Base-by-base conservation (phyloP, 305 asterid species). In the Fraxinus albicans region DNA sequence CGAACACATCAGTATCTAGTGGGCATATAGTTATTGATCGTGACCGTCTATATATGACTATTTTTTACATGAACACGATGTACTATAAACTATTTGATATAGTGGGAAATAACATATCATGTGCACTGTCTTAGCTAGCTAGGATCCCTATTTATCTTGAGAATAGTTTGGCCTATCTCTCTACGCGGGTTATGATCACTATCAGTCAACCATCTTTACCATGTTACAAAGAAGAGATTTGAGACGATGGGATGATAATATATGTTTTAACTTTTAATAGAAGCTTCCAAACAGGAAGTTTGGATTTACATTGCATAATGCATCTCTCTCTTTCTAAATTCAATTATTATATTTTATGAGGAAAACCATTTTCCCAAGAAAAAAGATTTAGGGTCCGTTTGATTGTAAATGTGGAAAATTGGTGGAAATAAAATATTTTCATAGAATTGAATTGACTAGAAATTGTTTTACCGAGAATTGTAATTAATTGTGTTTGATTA, bases 111-210 rank as follows among this genome's bases (percentile, higher is more conserved):
- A 76, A 75, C 89, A 86, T 25, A 36, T 55, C 94, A 91, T 88
- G 91, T 92, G 93, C 79, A 77, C 9, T 87, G 94, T 86, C 88
- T 87, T 67, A 31, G 58, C 87, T 58, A 40, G 50, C 31, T 74
- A 47, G 86, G 83, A 84, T 84, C 79, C 82, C 65, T 81, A 80
- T 67, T 85, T 87, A 83, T 81, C 83, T 80, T 82, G 85, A 82
- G 85, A 80, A 60, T 23, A 78, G 83, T 6, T 15, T 27, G 88
- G 21, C 88, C 85, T 79, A 75, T 78, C 50, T 76, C 77, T 83
- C 53, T 79, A 82, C 38, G 76, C 76, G 85, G 80, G 74, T 82
- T 82, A 79, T 81, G 87, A 79, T 81, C 79, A 78, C 80, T 86
- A 70, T 76, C 27, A 25, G 79, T 80, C 82, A 69, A 76, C 50